Evolutionary conservation across 2,329 filamentous ascomycete genomes (phyloP), one percentile per base, ranked within the genome.

Genomic region (Ophiocordyceps unilateralis): DNA sequence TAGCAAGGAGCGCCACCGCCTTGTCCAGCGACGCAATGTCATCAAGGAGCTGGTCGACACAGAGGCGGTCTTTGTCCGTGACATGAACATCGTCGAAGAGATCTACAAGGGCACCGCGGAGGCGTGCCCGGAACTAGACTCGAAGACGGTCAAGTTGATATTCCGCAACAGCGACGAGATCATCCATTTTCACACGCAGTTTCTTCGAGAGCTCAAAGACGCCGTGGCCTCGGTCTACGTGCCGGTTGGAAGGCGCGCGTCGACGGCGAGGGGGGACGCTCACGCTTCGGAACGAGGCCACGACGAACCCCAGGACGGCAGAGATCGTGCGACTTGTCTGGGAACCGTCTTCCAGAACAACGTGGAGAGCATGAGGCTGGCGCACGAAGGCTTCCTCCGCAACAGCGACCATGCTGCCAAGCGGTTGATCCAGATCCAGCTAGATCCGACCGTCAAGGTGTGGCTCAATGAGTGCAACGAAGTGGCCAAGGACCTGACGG

Each of bases 1-100:
- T 34, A 64, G 64, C 24, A 70, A 78, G 47, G 75, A 81, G 49
- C 73, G 73, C 46, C 80, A 81, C 46, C 77, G 83, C n/a, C 67
- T 96, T 9, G 75, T 76, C 41, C 83, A 89, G 56, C 81, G 91
- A 19, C 77, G 81, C 43, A 78, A 93, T 57, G 78, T 93, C 40
- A 81, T 96, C 53, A 88, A 89, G 55, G 91, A 98, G 60, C 68
- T 98, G 32, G 74, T 95, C 39, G 87, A 95, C 54, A 98, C 91
- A 0, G 91, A 98, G 58, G 79, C 86, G 40, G 79, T 81, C 6
- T 96, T 93, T 60, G 79, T 93, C 44, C 78, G 86, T 49, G 91
- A 98, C 58, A 89, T 98, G 85, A 94, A 88, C 58, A 89, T 98
- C 43, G 82, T 94, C 2, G 86, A 93, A 55, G 88, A 96, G 55